These are phyloP conservation scores for Alternaria triticina DNA, from an alignment of 2,329 filamentous ascomycete species.

Conservation along the genomic window DNA sequence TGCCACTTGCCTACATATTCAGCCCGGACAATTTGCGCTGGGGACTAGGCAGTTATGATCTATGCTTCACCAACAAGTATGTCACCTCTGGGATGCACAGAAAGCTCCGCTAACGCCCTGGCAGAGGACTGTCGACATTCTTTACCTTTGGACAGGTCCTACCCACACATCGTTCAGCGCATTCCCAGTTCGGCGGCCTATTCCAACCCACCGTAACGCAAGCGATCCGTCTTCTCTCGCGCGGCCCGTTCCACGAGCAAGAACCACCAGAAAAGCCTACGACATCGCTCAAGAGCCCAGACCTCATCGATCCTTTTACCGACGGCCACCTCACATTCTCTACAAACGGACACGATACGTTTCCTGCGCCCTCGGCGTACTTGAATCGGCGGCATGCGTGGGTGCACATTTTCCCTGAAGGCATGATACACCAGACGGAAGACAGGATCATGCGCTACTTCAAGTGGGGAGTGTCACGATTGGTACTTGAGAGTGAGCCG, in stretches of 20 bases:
- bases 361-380: conserved; percentile 75
- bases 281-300: conserved; percentile 35
- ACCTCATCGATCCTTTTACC: conserved; percentile 62
- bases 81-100: conserved; percentile 21
- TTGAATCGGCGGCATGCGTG: conserved; percentile 74
- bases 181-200: conserved; percentile 81
- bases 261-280: conserved; percentile 29
- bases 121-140: conserved; percentile 73
- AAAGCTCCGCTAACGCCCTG: conserved; percentile 16
- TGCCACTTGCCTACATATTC: conserved; percentile 76
- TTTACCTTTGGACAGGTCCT: conserved; percentile 90
- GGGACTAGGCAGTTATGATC: conserved; percentile 91
- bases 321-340: conserved; percentile 64
- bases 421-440: conserved; percentile 87
- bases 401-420: conserved; percentile 97
- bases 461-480: conserved; percentile 93
- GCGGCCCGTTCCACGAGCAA: conserved; percentile 55
- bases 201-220: conserved; percentile 90
- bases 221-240: conserved; percentile 81
- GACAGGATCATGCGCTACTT: conserved; percentile 88
- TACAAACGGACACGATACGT: conserved; percentile 70
- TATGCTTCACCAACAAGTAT: conserved; percentile 89
- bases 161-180: conserved; percentile 80
- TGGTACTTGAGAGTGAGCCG: conserved; percentile 88
- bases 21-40: conserved; percentile 80